Percentiles rank a stretch among this genome's conserved stretches.
Evolutionary conservation across 2,329 filamentous ascomycete species (phyloP).

Genomic region (Aspergillus udagawae): DNA sequence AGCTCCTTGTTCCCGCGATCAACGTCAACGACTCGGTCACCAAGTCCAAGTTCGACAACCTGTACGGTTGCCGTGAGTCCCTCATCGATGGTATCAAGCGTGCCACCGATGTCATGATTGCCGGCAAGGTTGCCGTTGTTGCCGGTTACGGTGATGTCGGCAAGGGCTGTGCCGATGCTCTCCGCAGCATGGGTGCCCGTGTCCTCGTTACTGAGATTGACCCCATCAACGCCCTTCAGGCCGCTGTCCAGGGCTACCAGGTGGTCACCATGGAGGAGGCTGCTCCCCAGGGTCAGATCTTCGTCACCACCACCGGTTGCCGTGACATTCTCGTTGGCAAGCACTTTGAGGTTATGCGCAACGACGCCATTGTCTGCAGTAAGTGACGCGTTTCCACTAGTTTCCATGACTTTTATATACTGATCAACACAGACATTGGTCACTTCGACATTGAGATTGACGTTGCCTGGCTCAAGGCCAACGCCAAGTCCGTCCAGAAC

Average conservation of each 20-base stretch:
- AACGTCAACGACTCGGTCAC: conserved; percentile 99
- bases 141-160: conserved; percentile 98
- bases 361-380: conserved; percentile 99
- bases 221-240: conserved; percentile 99
- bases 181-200: conserved; percentile 94
- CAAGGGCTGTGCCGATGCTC: conserved; percentile 95
- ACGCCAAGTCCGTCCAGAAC: conserved; percentile 88
- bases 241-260: conserved; percentile 94
- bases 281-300: conserved; percentile 85
- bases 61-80: conserved; percentile 98
- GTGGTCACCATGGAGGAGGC: conserved; percentile 98
- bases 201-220: conserved; percentile 96
- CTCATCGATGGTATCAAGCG: conserved; percentile 99
- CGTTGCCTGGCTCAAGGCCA: conserved; percentile 98
- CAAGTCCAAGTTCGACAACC: conserved; percentile 99
- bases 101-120: conserved; percentile 99
- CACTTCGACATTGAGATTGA: conserved; percentile 99
- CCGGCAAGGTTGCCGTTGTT: conserved; percentile 96
- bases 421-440: conserved; percentile 69
- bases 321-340: conserved; percentile 89
- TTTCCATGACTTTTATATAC: background rate
- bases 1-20: conserved; percentile 90
- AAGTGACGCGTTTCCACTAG: conserved; percentile 36
- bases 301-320: conserved; percentile 98
- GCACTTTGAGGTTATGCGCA: conserved; percentile 93